Conservation (phyloP, 106 monocot genomes). For the Acorus calamus region DNA sequence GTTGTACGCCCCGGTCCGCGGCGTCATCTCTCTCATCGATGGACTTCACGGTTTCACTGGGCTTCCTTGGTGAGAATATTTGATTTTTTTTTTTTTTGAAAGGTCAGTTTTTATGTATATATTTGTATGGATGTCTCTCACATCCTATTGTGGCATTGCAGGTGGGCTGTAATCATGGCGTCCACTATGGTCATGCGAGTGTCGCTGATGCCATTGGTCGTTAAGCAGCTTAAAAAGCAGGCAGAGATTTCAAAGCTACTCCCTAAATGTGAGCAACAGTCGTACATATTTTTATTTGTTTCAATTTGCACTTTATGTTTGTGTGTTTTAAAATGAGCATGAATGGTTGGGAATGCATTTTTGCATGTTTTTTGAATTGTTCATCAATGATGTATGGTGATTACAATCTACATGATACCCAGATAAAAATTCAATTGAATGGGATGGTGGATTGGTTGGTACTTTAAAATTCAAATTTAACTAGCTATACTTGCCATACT, state of each 20-base stretch:
- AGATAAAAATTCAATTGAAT: too few relatives aligned
- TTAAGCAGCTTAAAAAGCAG: conserved; percentile 80
- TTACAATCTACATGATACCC: too few relatives aligned
- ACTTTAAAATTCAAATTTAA: too few relatives aligned
- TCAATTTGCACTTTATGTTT: background rate
- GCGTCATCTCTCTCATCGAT: conserved; percentile 41
- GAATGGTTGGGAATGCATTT: too few relatives aligned
- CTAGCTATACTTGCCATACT: too few relatives aligned
- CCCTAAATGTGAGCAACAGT: conserved; percentile 59
- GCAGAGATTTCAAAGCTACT: conserved; percentile 44
- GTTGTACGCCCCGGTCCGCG: conserved; percentile 29
- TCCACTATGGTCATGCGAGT: conserved; percentile 64
- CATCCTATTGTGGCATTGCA: conserved; percentile 10
- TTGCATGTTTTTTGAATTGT: too few relatives aligned
- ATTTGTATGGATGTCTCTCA: background rate
- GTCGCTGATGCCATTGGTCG: conserved; percentile 61
- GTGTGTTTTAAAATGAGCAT: too few relatives aligned
- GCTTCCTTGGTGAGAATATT: conserved; percentile 53
- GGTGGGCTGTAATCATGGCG: conserved; percentile 77
- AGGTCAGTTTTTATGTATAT: background rate
- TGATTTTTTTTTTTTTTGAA: background rate
- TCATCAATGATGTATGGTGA: too few relatives aligned
- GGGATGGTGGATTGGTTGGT: too few relatives aligned
- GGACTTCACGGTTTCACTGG: conserved; percentile 58
- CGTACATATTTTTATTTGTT: conserved; percentile 2